Percentiles rank a stretch among this genome's conserved stretches.
These are phyloP conservation scores for Pontederia paniculata DNA, from an alignment of 176 grass and related monocot species.

Conservation along the genomic window DNA sequence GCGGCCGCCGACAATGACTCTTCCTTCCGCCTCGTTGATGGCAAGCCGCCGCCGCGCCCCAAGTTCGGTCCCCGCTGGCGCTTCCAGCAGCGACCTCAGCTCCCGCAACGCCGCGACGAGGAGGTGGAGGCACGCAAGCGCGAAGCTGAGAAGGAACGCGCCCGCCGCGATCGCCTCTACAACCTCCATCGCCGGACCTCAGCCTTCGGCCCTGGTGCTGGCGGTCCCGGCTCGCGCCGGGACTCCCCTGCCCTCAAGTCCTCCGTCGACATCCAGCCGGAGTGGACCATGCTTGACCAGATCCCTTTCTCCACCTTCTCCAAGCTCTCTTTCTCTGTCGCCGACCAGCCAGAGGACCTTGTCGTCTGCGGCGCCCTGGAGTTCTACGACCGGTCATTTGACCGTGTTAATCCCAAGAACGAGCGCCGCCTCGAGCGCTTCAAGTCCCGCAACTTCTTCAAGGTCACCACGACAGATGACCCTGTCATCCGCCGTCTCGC, in stretches of 20 bases:
- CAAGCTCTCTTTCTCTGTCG: constrained; percentile 4
- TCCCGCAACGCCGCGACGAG: constrained; percentile 4
- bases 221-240: neutral
- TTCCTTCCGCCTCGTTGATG: constrained; percentile 3
- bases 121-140: neutral
- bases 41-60: constrained; percentile 7
- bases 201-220: neutral
- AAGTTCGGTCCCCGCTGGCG: constrained; percentile 11
- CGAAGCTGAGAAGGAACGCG: constrained; percentile 7
- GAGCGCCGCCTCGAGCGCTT: constrained; percentile 8
- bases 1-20: neutral
- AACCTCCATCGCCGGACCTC: neutral
- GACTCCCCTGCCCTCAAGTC: constrained; percentile 1
- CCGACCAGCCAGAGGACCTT: constrained; percentile 6
- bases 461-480: constrained; percentile 5
- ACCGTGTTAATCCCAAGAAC: constrained; percentile 12
- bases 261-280: constrained; percentile 5
- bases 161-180: constrained; percentile 4
- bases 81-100: constrained; percentile 3
- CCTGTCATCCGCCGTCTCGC: constrained; percentile 12
- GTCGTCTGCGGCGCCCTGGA: constrained; percentile 1
- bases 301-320: constrained; percentile 12
- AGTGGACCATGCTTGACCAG: constrained; percentile 10
- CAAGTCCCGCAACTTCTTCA: constrained; percentile 15
- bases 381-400: constrained; percentile 1